Evolutionary conservation across 345 rosid species (phyloP).

Genomic region (Populus davidiana): DNA sequence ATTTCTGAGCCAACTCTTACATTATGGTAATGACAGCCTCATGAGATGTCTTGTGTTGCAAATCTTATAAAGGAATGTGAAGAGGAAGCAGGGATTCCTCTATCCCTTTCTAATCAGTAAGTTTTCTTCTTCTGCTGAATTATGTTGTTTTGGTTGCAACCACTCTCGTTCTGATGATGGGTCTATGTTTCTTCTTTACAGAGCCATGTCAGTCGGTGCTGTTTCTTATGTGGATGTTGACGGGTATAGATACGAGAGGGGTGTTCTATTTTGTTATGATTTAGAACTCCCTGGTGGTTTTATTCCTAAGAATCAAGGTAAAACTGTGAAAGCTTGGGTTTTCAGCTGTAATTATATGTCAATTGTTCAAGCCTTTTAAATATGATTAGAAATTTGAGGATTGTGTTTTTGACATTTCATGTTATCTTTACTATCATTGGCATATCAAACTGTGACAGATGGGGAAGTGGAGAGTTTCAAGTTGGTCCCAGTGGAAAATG

Average conservation of each 20-base stretch:
- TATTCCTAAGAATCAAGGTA: constrained; percentile 70
- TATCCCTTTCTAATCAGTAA: constrained; percentile 54
- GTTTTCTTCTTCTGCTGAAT: constrained; percentile 11
- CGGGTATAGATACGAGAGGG: constrained; percentile 66
- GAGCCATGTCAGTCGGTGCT: constrained; percentile 81
- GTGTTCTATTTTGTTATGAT: constrained; percentile 86
- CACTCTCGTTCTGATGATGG: constrained; percentile 4
- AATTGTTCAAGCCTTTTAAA: neutral
- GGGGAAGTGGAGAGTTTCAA: constrained; percentile 93
- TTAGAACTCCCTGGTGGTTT: constrained; percentile 65
- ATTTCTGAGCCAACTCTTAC: constrained; percentile 3
- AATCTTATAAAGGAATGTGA: constrained; percentile 87
- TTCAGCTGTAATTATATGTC: neutral
- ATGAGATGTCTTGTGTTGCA: constrained; percentile 68
- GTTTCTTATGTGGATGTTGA: constrained; percentile 74
- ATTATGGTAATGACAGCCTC: constrained; percentile 53
- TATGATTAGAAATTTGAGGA: neutral
- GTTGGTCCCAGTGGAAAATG: constrained; percentile 59
- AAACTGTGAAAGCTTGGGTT: constrained; percentile 7
- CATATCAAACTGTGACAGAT: constrained; percentile 41
- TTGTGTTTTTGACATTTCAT: neutral
- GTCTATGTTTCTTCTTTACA: constrained; percentile 24
- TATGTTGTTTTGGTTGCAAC: neutral
- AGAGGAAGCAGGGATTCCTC: constrained; percentile 89
- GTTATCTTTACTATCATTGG: neutral